Evolutionary conservation across 1,284 basidiomycete species (phyloP).

Genomic region (Ceraceosorus guamensis): DNA sequence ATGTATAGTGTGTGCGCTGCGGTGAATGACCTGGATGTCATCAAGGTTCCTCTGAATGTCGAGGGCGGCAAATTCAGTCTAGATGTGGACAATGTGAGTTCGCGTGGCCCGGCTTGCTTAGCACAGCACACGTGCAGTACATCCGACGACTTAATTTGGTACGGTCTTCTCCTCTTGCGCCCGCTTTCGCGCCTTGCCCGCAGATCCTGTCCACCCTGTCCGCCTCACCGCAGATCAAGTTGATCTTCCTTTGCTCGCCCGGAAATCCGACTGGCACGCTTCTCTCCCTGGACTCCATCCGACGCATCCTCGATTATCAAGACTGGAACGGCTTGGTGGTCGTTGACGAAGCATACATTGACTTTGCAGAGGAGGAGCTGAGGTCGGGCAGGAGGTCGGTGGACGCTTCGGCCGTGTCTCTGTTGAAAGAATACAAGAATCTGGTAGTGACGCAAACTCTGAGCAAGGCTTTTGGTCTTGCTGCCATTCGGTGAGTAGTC

Average conservation of each 20-base stretch:
- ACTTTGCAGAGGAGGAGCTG: slow-evolving; percentile 59
- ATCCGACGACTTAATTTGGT: too few species aligned
- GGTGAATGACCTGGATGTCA: slow-evolving; percentile 82
- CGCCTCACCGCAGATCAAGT: slow-evolving; percentile 59
- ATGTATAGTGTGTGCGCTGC: slow-evolving; percentile 95
- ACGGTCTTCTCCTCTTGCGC: too few species aligned
- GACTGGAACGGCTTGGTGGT: slow-evolving; percentile 82
- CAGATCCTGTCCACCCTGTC: slow-evolving; percentile 22
- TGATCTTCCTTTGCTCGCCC: slow-evolving; percentile 91
- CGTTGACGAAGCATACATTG: slow-evolving; percentile 96
- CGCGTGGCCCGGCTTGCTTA: neutral
- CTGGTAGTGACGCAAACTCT: slow-evolving; percentile 89
- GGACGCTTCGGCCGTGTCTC: slow-evolving; percentile 57
- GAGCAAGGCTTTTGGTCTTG: slow-evolving; percentile 92
- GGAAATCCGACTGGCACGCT: slow-evolving; percentile 93
- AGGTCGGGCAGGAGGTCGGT: slow-evolving; percentile 22
- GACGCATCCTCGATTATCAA: slow-evolving; percentile 68
- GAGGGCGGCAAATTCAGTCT: slow-evolving; percentile 71
- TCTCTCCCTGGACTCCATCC: slow-evolving; percentile 66
- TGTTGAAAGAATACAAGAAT: slow-evolving; percentile 78
- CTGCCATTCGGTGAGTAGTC: slow-evolving; percentile 72
- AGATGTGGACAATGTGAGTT: slow-evolving; percentile 38
- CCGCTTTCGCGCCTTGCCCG: neutral
- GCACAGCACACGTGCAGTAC: too few species aligned
- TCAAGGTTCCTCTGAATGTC: slow-evolving; percentile 71